These are phyloP conservation scores for Apiosordaria backusii DNA, from an alignment of 495 filamentous ascomycete genomes.

Conservation along the genomic window DNA sequence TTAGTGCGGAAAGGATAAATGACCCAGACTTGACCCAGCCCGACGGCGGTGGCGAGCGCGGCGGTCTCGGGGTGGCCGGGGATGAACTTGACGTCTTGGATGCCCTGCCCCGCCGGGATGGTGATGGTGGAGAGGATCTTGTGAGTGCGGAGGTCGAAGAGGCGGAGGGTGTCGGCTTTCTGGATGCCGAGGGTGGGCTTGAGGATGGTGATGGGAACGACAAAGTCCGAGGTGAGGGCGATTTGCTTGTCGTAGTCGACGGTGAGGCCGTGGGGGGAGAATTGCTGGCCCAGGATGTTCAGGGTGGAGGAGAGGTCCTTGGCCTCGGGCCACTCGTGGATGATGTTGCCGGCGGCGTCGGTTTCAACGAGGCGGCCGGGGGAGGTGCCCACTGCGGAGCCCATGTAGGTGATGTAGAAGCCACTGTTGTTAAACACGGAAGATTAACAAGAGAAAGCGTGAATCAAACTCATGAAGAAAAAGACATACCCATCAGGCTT, in stretches of 20 bases:
- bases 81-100: slow-evolving; percentile 66
- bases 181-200: slow-evolving; percentile 55
- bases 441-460: background rate
- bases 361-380: slow-evolving; percentile 60
- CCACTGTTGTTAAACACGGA: slow-evolving; percentile 33
- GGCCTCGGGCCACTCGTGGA: slow-evolving; percentile 55
- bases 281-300: slow-evolving; percentile 57
- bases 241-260: slow-evolving; percentile 57
- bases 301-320: slow-evolving; percentile 44
- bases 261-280: slow-evolving; percentile 57
- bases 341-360: slow-evolving; percentile 57
- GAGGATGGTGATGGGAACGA: slow-evolving; percentile 56
- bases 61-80: slow-evolving; percentile 57
- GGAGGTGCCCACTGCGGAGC: slow-evolving; percentile 51
- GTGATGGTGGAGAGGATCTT: slow-evolving; percentile 59
- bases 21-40: slow-evolving; percentile 61
- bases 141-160: slow-evolving; percentile 52
- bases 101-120: slow-evolving; percentile 57
- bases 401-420: slow-evolving; percentile 58
- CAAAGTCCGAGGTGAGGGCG: slow-evolving; percentile 60
- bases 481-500: slow-evolving; percentile 54
- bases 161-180: slow-evolving; percentile 53
- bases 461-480: background rate
- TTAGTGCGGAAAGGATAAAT: slow-evolving; percentile 57
- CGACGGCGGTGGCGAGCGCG: slow-evolving; percentile 59